phyloP scores from a whole-genome alignment of 2,329 filamentous ascomycete species.

The Alternaria ventricosa region DNA sequence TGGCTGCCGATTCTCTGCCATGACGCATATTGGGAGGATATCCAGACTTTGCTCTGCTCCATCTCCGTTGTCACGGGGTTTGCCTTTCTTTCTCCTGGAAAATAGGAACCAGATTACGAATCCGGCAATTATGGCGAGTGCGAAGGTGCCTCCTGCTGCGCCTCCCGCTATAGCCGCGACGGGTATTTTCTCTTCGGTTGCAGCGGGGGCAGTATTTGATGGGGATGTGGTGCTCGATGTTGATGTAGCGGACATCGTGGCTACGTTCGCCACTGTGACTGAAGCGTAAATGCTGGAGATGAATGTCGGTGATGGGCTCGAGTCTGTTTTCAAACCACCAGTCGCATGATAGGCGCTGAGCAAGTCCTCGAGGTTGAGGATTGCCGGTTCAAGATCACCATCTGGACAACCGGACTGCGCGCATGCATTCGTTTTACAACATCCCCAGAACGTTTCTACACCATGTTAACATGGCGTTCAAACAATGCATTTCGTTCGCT shows the following conservation, averaged over 20 bases:
- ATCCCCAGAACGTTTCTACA: constrained; percentile 45
- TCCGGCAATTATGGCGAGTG: constrained; percentile 19
- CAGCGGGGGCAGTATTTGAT: background rate
- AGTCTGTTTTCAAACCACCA: constrained; percentile 6
- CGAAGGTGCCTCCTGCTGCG: constrained; percentile 27
- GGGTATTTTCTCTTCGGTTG: constrained; percentile 1
- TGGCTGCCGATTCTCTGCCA: background rate
- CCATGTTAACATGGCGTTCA: background rate
- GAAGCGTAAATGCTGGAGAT: background rate
- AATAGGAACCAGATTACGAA: constrained; percentile 25
- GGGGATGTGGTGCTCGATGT: background rate
- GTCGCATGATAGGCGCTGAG: constrained; percentile 23
- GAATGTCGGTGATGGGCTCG: constrained; percentile 7
- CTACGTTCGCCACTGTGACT: background rate
- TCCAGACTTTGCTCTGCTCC: background rate
- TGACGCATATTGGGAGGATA: background rate
- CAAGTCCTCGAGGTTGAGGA: constrained; percentile 19
- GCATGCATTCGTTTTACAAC: constrained; percentile 48
- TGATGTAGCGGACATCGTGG: background rate
- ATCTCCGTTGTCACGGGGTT: background rate
- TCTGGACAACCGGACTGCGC: constrained; percentile 32
- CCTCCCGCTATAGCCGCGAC: constrained; percentile 35
- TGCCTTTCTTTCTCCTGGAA: constrained; percentile 12
- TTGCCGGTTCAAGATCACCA: constrained; percentile 31
- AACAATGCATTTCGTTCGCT: background rate